Evolutionary conservation across 1,139 yeast genomes (phyloP), one percentile per base, ranked within the genome.

Genomic region (Debaryomyces fabryi): DNA sequence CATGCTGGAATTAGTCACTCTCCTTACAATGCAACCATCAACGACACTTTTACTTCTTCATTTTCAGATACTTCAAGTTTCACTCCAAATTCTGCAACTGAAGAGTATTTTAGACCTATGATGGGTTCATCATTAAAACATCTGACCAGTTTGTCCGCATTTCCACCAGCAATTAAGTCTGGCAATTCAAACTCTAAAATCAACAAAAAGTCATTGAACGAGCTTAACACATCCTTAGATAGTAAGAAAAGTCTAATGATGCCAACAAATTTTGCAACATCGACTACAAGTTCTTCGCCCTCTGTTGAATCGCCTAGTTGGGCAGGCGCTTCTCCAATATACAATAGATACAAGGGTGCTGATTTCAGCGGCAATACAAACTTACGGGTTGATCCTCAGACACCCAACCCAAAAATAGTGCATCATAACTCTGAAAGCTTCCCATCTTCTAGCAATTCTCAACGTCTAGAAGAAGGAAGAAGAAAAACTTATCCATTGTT

Each of bases 351-450:
- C 46, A 62, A 57, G 45, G 58, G 57, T 5, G 46, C 59, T 44
- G 63, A 58, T n/a, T 52, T 55, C 9, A 37, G 40, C 13, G 29
- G 20, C 21, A 40, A 40, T 30, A 30, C 25, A 4, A 35, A 35
- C 15, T 20, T 20, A 35, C 18, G 43, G 2, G 18, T 18, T 7
- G 33, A 40, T 8, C 36, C 35, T 20, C 43, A 40, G 30, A 18
- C 43, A 30, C 35, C 35, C 8, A 40, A 12, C 8, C 34, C 42
- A 13, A 63, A 63, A 49, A 55, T 60, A 21, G 64, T 65, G 49
- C 66, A 67, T 42, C 69, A 67, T 50, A 64, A 63, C 48, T 59
- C 67, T 13, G 69, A 64, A 33, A 50, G 63, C 7, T 57, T 59
- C 10, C 36, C 57, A 15, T 53, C 60, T 6, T 50, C 55, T 27